These are phyloP conservation scores for Fusarium denticulatum DNA, from an alignment of 2,329 filamentous ascomycete genomes.

Conservation along the genomic window DNA sequence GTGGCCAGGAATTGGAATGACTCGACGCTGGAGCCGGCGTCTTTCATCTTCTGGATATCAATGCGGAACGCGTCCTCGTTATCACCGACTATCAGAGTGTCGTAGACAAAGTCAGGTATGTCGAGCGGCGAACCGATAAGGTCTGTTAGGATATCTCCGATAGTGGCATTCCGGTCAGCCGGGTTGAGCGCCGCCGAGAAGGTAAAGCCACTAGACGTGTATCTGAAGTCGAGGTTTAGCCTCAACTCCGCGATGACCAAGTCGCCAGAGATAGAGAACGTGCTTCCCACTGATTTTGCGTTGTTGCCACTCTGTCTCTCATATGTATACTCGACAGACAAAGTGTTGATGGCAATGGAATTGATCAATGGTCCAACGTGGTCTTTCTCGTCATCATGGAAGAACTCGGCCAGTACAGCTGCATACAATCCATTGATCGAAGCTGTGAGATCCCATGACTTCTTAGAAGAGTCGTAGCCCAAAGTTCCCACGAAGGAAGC, in stretches of 20 bases:
- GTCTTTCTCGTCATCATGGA: not conserved
- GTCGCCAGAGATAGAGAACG: conserved; percentile 28
- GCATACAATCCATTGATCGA: conserved; percentile 9
- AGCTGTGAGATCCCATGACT: not conserved
- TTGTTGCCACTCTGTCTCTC: not conserved
- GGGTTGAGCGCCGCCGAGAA: conserved; percentile 16
- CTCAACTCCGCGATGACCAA: conserved; percentile 16
- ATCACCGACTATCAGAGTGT: not conserved
- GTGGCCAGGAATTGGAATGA: conserved; percentile 25
- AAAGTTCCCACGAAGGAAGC: not conserved
- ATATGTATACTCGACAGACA: conserved; percentile 16
- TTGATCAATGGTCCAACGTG: conserved; percentile 17
- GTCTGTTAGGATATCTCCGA: conserved; percentile 14
- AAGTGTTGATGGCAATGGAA: conserved; percentile 17
- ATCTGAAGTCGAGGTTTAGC: conserved; percentile 17
- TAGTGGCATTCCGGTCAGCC: not conserved
- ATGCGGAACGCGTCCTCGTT: not conserved
- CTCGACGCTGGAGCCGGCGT: not conserved
- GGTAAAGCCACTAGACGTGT: not conserved
- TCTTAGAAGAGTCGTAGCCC: not conserved
- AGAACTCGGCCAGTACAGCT: conserved; percentile 12
- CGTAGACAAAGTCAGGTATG: conserved; percentile 16
- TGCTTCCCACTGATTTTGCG: not conserved
- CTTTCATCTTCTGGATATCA: not conserved
- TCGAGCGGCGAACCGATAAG: conserved; percentile 8